A percentile compares a stretch with the other conserved stretches of the same genome.
Evolutionary conservation across 1,284 basidiomycete genomes (phyloP).

Genomic region (Violaceomyces palustris): DNA sequence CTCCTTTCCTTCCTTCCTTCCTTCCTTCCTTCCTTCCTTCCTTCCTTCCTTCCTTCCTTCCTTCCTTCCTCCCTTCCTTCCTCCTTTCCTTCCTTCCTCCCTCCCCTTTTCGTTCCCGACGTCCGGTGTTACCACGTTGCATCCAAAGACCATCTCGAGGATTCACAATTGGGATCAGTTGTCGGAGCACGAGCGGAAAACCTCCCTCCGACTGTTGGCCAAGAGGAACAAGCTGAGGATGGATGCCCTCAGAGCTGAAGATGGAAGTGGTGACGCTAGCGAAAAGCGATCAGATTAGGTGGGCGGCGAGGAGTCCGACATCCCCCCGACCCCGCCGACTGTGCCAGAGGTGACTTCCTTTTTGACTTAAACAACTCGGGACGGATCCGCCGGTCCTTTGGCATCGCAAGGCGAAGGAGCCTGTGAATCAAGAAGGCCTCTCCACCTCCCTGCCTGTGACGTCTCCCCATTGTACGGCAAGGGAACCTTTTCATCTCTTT

Average conservation of each 20-base stretch:
- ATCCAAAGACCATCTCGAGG: constrained; percentile 40
- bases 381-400: neutral
- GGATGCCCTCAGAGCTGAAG: constrained; percentile 5
- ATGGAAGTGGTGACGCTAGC: neutral
- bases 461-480: too few species aligned
- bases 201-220: constrained; percentile 30
- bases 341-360: neutral
- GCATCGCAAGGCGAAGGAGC: neutral
- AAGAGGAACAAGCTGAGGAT: constrained; percentile 41
- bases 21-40: too few species aligned
- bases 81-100: neutral
- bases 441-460: neutral
- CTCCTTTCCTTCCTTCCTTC: too few species aligned
- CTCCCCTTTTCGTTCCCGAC: neutral
- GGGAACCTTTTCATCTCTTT: too few species aligned
- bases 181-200: constrained; percentile 32
- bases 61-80: neutral
- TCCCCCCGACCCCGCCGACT: too few species aligned
- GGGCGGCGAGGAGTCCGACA: neutral
- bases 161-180: constrained; percentile 37
- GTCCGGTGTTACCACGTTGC: constrained; percentile 9
- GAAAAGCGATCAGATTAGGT: neutral
- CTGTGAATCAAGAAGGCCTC: neutral
- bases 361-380: neutral
- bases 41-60: neutral